Evolutionary conservation across 192 early-diverging fungal species (phyloP), one percentile per base, ranked within the genome.

Genomic region (Coemansia sp.): DNA sequence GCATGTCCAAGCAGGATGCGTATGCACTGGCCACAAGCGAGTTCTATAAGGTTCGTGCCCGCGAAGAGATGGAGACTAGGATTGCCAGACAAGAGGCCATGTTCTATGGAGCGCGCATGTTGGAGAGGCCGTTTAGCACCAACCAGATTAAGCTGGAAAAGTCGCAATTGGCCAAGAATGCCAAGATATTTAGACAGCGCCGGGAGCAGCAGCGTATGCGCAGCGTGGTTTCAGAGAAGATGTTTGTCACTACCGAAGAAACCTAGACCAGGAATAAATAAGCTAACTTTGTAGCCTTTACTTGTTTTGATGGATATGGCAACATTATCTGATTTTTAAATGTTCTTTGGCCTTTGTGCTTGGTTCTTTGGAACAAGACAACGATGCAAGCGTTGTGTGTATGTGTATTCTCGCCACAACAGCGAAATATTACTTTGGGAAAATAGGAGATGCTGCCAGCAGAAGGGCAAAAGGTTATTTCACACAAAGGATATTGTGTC

Each of bases 21-120:
- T 97, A 97, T 63, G 84, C 82, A 40, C 81, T 84, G 52, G 91
- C 91, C 23, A 88, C 92, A 15, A 58, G 68, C 15, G 92, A 93
- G 65, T 95, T 97, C 71, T 95, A 95, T 71, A 70, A 72, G 56
- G 72, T 88, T 58, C 88, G 95, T 45, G 90, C 88, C 37, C 88
- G 86, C 42, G 85, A 93, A 68, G 95, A 97, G 64, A 67, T 83
- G 29, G 86, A 89, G 67, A 84, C 84, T 56, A 84, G 85, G 69
- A 83, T 88, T 10, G 87, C 87, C 16, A 75, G 83, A 58, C 83
- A 87, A 63, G 85, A 90, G 69, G 75, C 72, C 26, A 26, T 61
- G 72, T 63, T 64, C 43, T 77, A 80, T 56, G 82, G 82, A 12
- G 82, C 82, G 28, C 73, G 65, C 16, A 42, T 45, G 59, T 53